Evolutionary conservation across 768 basidiomycete species (phyloP).

Genomic region (Auriculariales sp.): DNA sequence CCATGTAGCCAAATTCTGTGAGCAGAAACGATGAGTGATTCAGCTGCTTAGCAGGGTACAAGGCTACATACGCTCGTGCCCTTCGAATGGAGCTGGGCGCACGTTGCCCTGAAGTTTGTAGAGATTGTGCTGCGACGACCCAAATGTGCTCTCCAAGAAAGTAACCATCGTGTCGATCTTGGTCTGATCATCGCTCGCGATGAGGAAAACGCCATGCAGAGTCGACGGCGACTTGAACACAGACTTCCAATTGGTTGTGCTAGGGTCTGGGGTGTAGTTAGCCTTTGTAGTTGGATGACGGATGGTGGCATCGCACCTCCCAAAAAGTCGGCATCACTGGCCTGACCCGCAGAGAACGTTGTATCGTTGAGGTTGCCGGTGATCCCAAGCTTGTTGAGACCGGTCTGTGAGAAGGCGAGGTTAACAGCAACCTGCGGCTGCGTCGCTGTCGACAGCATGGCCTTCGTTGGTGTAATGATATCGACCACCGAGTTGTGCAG

Average conservation of each 20-base stretch:
- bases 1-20: constrained; percentile 34
- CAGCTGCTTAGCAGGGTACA: background rate
- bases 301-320: no score
- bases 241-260: no score
- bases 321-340: constrained; percentile 20
- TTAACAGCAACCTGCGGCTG: constrained; percentile 32
- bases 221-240: no score
- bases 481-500: constrained; percentile 23
- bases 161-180: constrained; percentile 16
- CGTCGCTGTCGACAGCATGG: constrained; percentile 17
- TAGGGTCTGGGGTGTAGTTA: no score
- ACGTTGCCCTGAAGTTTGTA: constrained; percentile 16
- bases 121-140: background rate
- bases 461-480: constrained; percentile 31
- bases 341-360: constrained; percentile 28
- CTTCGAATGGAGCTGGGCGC: constrained; percentile 21
- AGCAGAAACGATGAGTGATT: background rate
- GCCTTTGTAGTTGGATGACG: no score
- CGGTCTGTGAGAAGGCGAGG: constrained; percentile 38
- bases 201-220: constrained; percentile 36
- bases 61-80: constrained; percentile 23
- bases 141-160: background rate
- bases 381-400: constrained; percentile 26
- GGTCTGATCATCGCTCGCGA: constrained; percentile 29
- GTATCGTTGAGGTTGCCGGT: constrained; percentile 23